Evolutionary conservation across 352 stramenopile genomes (phyloP).

Genomic region (Phytophthora vignae): DNA sequence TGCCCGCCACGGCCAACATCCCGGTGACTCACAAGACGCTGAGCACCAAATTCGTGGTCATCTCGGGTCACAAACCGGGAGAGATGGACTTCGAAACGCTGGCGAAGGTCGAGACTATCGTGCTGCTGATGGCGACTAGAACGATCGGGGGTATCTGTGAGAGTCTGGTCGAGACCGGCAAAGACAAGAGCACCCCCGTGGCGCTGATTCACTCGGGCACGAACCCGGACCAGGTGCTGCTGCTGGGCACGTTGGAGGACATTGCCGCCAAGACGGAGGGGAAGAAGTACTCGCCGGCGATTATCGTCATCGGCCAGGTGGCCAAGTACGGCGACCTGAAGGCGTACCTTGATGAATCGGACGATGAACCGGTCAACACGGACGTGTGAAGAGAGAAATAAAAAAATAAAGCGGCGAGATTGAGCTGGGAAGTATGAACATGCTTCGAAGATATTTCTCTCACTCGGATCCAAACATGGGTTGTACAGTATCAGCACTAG

Average conservation of each 20-base stretch:
- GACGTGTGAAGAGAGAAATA: slow-evolving; percentile 26
- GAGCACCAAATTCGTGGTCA: slow-evolving; percentile 68
- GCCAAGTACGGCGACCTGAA: slow-evolving; percentile 65
- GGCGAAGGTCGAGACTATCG: slow-evolving; percentile 59
- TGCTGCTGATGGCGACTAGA: slow-evolving; percentile 69
- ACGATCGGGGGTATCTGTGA: slow-evolving; percentile 58
- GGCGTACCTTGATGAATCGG: slow-evolving; percentile 63
- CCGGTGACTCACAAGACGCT: slow-evolving; percentile 77
- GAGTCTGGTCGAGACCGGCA: slow-evolving; percentile 53
- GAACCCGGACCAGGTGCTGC: slow-evolving; percentile 59
- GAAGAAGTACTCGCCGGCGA: slow-evolving; percentile 76
- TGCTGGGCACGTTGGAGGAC: slow-evolving; percentile 60
- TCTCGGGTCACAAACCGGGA: slow-evolving; percentile 71
- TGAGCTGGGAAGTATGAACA: slow-evolving; percentile 8
- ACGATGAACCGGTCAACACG: slow-evolving; percentile 43
- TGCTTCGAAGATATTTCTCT: slow-evolving; percentile 10
- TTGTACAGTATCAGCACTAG: not conserved
- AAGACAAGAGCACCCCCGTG: slow-evolving; percentile 50
- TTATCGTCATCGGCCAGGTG: slow-evolving; percentile 70
- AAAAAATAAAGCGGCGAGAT: not conserved
- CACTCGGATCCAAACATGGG: slow-evolving; percentile 15
- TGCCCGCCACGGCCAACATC: slow-evolving; percentile 67
- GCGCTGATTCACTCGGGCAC: slow-evolving; percentile 72
- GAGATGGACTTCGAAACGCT: slow-evolving; percentile 71
- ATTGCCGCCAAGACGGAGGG: slow-evolving; percentile 54